phyloP scores from a whole-genome alignment of 139 green algal genomes.

The Choricystis sp. region DNA sequence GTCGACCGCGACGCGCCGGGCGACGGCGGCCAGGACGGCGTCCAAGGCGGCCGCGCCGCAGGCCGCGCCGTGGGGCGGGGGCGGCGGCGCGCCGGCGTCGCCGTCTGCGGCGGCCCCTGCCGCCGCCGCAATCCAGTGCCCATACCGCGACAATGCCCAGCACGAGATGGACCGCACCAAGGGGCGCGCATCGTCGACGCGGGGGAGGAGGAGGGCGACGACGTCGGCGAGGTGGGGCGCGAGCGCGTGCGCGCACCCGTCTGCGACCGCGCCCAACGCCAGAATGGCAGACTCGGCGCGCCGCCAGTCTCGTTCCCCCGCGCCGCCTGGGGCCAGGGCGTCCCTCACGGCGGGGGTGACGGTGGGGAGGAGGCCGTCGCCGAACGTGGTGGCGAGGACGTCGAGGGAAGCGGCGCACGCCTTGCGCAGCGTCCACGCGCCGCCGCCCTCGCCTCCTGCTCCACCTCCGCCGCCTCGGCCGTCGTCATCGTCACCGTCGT shows the following conservation, averaged over 20 bases:
- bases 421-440: constrained; percentile 79
- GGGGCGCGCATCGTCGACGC: constrained; percentile 51
- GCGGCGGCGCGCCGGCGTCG: not conserved
- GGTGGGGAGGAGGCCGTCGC: constrained; percentile 76
- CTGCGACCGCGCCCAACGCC: constrained; percentile 70
- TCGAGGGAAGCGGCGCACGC: constrained; percentile 77
- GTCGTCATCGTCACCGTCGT: constrained; percentile 1
- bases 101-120: not conserved
- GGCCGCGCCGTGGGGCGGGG: not conserved
- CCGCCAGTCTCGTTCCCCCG: constrained; percentile 42
- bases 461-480: not conserved
- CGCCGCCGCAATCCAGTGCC: constrained; percentile 30
- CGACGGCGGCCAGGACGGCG: constrained; percentile 14
- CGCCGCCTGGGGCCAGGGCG: constrained; percentile 20
- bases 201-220: constrained; percentile 56
- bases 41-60: not conserved
- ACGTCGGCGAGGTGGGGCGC: constrained; percentile 54
- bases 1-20: constrained; percentile 44
- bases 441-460: constrained; percentile 7
- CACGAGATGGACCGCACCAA: constrained; percentile 61
- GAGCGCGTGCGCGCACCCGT: constrained; percentile 74
- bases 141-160: constrained; percentile 84
- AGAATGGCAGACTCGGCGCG: constrained; percentile 71
- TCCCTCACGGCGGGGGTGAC: constrained; percentile 79
- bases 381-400: constrained; percentile 55